Evolutionary conservation across 2,329 filamentous ascomycete species (phyloP).

Genomic region (Lecanosticta acicola): DNA sequence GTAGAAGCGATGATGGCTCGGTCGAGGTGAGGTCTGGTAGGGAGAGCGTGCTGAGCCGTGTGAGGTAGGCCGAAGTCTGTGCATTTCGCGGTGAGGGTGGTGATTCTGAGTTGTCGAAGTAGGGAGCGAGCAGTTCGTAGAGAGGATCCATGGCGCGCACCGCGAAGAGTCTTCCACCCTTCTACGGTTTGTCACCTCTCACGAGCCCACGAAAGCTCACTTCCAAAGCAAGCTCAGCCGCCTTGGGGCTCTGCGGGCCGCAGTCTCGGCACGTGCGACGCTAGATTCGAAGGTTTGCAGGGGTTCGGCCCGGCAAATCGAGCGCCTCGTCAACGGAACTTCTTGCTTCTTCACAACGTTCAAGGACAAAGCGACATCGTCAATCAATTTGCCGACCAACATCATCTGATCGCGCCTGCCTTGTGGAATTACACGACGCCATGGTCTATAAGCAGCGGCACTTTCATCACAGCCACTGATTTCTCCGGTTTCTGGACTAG

Average conservation of each 20-base stretch:
- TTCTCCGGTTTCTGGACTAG: not conserved
- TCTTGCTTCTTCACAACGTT: not conserved
- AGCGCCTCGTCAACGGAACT: not conserved
- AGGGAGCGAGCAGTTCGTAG: slow-evolving; percentile 65
- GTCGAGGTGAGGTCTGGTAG: slow-evolving; percentile 65
- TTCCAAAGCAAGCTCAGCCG: no score
- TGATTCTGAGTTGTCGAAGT: slow-evolving; percentile 45
- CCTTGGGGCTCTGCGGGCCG: not conserved
- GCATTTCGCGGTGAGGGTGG: slow-evolving; percentile 44
- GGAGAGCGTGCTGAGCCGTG: slow-evolving; percentile 69
- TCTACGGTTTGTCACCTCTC: no score
- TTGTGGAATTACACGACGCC: no score
- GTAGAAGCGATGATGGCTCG: slow-evolving; percentile 74
- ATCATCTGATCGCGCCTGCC: no score
- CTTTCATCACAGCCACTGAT: not conserved
- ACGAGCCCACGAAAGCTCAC: no score
- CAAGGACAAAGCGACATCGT: not conserved
- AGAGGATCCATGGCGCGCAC: slow-evolving; percentile 52
- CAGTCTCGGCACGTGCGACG: not conserved
- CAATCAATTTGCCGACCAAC: not conserved
- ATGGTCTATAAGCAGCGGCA: no score
- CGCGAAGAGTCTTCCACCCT: not conserved
- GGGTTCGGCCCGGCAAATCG: not conserved
- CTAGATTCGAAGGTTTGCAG: not conserved
- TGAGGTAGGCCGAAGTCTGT: slow-evolving; percentile 64